A percentile compares a stretch with the other conserved stretches of the same genome.
These are phyloP conservation scores for Colletotrichum musicola DNA, from an alignment of 2,329 filamentous ascomycete genomes.

Conservation along the genomic window DNA sequence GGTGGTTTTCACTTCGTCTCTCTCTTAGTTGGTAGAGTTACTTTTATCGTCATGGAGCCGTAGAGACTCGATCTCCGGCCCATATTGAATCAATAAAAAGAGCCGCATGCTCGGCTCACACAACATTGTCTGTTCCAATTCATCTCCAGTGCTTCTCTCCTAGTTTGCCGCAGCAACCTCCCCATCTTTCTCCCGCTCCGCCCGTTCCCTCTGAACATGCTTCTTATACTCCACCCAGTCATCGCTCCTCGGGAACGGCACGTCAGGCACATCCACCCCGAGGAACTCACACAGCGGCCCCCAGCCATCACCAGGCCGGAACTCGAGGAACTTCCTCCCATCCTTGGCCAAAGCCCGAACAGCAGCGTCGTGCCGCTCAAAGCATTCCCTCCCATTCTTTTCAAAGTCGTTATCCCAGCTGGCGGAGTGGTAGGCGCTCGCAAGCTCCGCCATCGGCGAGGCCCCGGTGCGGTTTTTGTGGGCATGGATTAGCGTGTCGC, in stretches of 20 bases:
- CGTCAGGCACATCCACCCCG: constrained; percentile 40
- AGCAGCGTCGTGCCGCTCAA: constrained; percentile 43
- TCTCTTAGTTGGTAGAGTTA: constrained; percentile 11
- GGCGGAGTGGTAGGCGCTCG: constrained; percentile 43
- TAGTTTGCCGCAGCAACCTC: not conserved
- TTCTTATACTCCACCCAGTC: constrained; percentile 48
- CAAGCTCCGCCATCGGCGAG: constrained; percentile 44
- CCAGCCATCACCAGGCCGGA: constrained; percentile 45
- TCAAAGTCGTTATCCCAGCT: constrained; percentile 48
- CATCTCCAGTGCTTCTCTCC: not conserved
- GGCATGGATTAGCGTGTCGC: constrained; percentile 45
- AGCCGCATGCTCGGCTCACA: not conserved
- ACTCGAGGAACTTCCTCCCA: constrained; percentile 45
- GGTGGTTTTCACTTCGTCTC: constrained; percentile 18
- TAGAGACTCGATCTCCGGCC: constrained; percentile 25
- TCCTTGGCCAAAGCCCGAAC: constrained; percentile 39
- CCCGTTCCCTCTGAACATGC: constrained; percentile 40
- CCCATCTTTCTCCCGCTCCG: not conserved
- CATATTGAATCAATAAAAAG: constrained; percentile 5
- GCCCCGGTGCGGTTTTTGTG: constrained; percentile 33
- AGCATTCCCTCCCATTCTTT: constrained; percentile 41
- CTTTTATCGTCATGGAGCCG: constrained; percentile 10
- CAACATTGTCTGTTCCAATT: not conserved
- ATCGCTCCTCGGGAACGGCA: constrained; percentile 46
- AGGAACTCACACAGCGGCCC: constrained; percentile 46